phyloP scores from a whole-genome alignment of 2,329 filamentous ascomycete genomes.

The Zasmidium cellare region DNA sequence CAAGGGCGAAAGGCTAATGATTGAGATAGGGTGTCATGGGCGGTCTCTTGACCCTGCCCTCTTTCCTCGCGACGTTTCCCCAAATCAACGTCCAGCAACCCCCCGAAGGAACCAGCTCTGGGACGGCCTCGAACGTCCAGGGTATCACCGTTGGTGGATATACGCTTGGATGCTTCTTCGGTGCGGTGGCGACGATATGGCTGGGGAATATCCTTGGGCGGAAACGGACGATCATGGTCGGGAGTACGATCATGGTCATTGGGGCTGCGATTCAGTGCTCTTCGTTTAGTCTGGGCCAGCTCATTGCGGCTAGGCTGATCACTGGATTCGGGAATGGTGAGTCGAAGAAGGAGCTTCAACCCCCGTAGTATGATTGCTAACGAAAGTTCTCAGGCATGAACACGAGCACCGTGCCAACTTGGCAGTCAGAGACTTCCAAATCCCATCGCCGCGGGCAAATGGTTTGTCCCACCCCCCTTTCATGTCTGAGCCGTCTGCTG shows the following conservation, averaged over 20 bases:
- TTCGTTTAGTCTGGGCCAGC: constrained; percentile 46
- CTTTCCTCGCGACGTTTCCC: constrained; percentile 37
- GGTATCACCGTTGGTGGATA: constrained; percentile 38
- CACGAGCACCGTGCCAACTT: constrained; percentile 44
- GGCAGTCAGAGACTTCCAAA: constrained; percentile 64
- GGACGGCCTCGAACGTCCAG: constrained; percentile 37
- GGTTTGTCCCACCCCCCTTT: no score
- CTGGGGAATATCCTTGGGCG: constrained; percentile 61
- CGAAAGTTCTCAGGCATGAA: constrained; percentile 43
- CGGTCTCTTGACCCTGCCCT: constrained; percentile 43
- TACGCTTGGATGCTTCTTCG: constrained; percentile 17
- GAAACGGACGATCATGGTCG: constrained; percentile 59
- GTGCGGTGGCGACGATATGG: constrained; percentile 38
- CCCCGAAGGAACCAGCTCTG: constrained; percentile 5
- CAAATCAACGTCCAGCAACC: constrained; percentile 36
- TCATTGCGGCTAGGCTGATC: constrained; percentile 53
- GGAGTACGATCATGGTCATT: constrained; percentile 58
- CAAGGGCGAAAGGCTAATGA: background rate
- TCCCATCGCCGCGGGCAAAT: constrained; percentile 91
- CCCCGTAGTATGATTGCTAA: no score
- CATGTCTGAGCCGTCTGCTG: no score
- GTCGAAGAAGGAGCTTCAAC: constrained; percentile 41
- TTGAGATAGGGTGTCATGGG: constrained; percentile 41
- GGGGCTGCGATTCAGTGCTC: constrained; percentile 61
- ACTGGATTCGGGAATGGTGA: constrained; percentile 49